A percentile compares a stretch with the other conserved stretches of the same genome.
Conservation (phyloP, 306 rosid species). For the Cicer judaicum region DNA sequence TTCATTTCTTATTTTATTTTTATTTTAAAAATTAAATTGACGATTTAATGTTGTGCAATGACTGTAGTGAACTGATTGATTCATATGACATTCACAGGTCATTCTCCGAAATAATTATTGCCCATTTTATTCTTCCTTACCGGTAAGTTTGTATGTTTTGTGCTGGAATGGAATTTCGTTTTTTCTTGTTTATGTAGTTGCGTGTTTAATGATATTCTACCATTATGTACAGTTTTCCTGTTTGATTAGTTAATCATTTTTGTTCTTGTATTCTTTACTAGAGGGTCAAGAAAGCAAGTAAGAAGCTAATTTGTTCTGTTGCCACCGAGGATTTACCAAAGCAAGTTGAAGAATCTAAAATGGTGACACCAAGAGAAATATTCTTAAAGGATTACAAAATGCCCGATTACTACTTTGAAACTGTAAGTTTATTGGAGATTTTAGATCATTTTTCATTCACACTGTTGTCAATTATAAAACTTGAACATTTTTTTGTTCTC, state of each 20-base stretch:
- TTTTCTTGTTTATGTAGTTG: constrained; percentile 27
- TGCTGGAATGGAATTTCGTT: constrained; percentile 14
- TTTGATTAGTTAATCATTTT: constrained; percentile 30
- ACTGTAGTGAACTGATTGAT: constrained; percentile 27
- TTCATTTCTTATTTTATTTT: background rate
- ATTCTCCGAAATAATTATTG: constrained; percentile 44
- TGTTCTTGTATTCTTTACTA: constrained; percentile 50
- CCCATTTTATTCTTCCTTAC: constrained; percentile 48
- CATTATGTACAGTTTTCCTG: constrained; percentile 22
- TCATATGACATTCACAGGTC: constrained; percentile 56
- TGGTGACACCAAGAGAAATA: constrained; percentile 84
- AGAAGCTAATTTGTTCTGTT: constrained; percentile 77
- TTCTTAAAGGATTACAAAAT: constrained; percentile 86
- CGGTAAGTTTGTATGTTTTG: constrained; percentile 60
- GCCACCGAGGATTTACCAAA: constrained; percentile 68
- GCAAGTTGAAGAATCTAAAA: constrained; percentile 71
- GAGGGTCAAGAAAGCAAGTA: constrained; percentile 60
- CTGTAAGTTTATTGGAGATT: constrained; percentile 51
- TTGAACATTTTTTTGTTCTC: constrained; percentile 15
- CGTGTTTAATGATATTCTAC: background rate
- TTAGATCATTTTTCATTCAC: constrained; percentile 37
- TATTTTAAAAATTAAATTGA: background rate
- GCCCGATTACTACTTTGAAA: constrained; percentile 93
- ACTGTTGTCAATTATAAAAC: constrained; percentile 20
- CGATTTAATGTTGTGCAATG: constrained; percentile 22